Evolutionary conservation across 2,329 filamentous ascomycete species (phyloP).

Genomic region (Corinectria fuckeliana): DNA sequence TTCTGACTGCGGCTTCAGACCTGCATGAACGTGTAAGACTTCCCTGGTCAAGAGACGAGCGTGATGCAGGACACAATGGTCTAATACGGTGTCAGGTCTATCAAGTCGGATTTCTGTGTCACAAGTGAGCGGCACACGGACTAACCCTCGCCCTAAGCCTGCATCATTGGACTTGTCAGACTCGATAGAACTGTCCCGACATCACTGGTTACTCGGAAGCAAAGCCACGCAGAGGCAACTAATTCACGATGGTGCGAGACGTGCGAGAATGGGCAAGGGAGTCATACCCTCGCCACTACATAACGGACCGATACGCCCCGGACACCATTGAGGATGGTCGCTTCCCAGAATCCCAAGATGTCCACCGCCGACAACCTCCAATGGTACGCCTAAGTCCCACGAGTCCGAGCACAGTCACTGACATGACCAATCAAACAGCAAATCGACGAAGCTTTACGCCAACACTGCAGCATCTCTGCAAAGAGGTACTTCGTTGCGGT

Average conservation of each 20-base stretch:
- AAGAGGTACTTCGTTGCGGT: slow-evolving; percentile 60
- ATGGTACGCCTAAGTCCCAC: slow-evolving; percentile 42
- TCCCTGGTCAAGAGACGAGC: too few relatives aligned
- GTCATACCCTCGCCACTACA: slow-evolving; percentile 46
- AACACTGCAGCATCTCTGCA: slow-evolving; percentile 59
- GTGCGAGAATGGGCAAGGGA: slow-evolving; percentile 51
- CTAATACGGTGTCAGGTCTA: too few relatives aligned
- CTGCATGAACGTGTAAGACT: slow-evolving; percentile 8
- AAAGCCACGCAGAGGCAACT: neutral
- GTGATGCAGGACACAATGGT: too few relatives aligned
- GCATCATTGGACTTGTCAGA: too few relatives aligned
- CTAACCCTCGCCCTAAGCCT: too few relatives aligned
- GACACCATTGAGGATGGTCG: slow-evolving; percentile 44
- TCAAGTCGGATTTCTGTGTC: too few relatives aligned
- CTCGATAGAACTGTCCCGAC: neutral
- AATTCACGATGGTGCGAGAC: slow-evolving; percentile 49
- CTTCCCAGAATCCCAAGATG: slow-evolving; percentile 44
- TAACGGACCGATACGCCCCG: slow-evolving; percentile 39
- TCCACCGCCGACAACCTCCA: slow-evolving; percentile 46
- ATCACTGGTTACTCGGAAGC: neutral
- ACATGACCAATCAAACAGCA: slow-evolving; percentile 44
- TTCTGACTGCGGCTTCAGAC: neutral
- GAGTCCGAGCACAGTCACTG: slow-evolving; percentile 9
- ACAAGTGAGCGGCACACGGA: too few relatives aligned
- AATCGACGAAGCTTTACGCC: slow-evolving; percentile 58